Evolutionary conservation across 202 grass and related monocot genomes (phyloP).

Genomic region (Panicum hallii): DNA sequence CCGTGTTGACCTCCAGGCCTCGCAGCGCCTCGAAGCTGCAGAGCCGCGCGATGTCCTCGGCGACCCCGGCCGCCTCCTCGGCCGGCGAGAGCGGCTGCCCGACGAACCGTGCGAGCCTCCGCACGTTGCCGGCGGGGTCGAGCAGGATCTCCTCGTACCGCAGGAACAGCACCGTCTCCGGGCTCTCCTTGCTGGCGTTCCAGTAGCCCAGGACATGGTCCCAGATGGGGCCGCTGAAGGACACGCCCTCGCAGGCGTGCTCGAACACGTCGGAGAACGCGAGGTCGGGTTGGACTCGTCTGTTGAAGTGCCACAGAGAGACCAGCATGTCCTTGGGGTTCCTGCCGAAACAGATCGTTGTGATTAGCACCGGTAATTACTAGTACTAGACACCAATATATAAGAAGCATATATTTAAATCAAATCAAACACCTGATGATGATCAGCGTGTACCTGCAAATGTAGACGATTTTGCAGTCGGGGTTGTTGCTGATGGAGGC

Average conservation of each 20-base stretch:
- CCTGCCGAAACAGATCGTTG: not conserved
- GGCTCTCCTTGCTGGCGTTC: conserved; percentile 15
- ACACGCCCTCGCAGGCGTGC: conserved; percentile 43
- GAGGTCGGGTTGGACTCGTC: fast-evolving
- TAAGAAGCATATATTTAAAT: too few relatives aligned
- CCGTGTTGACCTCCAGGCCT: conserved; percentile 29
- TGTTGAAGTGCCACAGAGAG: conserved; percentile 14
- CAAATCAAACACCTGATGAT: too few relatives aligned
- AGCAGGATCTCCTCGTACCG: conserved; percentile 61
- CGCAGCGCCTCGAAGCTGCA: conserved; percentile 60
- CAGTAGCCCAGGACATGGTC: conserved; percentile 54
- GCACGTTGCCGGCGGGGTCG: conserved; percentile 1
- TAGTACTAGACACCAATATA: too few relatives aligned
- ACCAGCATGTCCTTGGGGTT: conserved; percentile 41
- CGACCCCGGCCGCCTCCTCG: conserved; percentile 39
- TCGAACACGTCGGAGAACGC: conserved; percentile 21
- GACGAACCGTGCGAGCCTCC: conserved; percentile 42
- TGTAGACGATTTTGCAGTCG: conserved; percentile 20
- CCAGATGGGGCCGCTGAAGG: conserved; percentile 48
- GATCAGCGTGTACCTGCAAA: not conserved
- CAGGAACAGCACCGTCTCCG: conserved; percentile 44
- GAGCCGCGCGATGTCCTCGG: conserved; percentile 2
- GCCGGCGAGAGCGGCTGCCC: too few relatives aligned
- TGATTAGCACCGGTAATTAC: too few relatives aligned
- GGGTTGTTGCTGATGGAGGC: not conserved